A percentile compares a stretch with the other conserved stretches of the same genome.
phyloP scores from a whole-genome alignment of 106 monocot genomes.

The Platanthera guangdongensis region DNA sequence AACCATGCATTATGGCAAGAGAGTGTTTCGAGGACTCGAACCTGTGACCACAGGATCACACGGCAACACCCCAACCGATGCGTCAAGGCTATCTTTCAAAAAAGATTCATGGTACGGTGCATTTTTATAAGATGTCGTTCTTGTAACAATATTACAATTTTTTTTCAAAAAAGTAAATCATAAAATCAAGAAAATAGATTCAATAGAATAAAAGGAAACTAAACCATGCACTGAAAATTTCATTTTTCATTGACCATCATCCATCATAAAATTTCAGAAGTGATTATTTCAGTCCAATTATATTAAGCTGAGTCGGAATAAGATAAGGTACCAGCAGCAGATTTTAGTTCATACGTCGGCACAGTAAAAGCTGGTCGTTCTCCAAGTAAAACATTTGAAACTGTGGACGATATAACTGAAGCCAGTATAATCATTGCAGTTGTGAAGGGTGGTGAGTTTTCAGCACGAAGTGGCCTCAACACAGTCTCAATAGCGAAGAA shows the following conservation, averaged over 20 bases:
- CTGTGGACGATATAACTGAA: constrained; percentile 93
- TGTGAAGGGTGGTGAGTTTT: constrained; percentile 95
- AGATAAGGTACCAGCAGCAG: constrained; percentile 97
- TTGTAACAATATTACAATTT: not conserved
- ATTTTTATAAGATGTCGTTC: too few species aligned
- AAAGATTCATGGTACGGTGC: too few species aligned
- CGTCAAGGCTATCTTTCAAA: too few species aligned
- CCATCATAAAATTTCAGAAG: not conserved
- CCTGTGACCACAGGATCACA: too few species aligned
- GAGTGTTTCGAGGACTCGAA: too few species aligned
- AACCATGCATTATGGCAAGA: too few species aligned
- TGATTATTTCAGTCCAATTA: constrained; percentile 5
- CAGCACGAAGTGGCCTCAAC: constrained; percentile 81
- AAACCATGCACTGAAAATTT: not conserved
- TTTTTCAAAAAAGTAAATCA: not conserved
- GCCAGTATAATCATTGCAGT: constrained; percentile 98
- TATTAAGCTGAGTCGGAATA: constrained; percentile 26
- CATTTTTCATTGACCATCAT: not conserved
- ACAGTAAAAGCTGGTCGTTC: constrained; percentile 89
- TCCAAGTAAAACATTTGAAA: constrained; percentile 88
- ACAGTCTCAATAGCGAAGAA: constrained; percentile 98
- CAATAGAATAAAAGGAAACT: not conserved
- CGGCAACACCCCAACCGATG: too few species aligned
- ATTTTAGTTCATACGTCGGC: constrained; percentile 96
- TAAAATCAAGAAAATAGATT: not conserved